These are phyloP conservation scores for Rhamnella rubrinervis DNA, from an alignment of 331 rosid genomes.

Conservation along the genomic window DNA sequence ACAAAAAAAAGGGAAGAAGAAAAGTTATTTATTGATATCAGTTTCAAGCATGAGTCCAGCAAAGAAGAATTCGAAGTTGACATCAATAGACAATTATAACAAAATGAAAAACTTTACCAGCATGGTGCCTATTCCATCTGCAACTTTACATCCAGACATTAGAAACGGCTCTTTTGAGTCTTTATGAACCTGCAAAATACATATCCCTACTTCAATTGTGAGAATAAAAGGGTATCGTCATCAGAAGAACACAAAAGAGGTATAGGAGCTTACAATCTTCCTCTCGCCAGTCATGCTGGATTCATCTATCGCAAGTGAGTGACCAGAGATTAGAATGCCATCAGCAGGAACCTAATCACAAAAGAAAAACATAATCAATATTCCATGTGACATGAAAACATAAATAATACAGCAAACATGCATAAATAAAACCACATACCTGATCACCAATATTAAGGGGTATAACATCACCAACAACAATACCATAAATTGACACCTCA, in stretches of 20 bases:
- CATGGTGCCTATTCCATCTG: slow-evolving; percentile 97
- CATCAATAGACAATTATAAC: not conserved
- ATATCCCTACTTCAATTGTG: slow-evolving; percentile 1
- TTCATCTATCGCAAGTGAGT: slow-evolving; percentile 92
- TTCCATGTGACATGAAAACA: slow-evolving; percentile 8
- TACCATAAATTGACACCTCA: slow-evolving; percentile 90
- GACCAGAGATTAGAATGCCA: slow-evolving; percentile 78
- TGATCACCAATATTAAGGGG: slow-evolving; percentile 95
- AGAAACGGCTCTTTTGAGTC: slow-evolving; percentile 77
- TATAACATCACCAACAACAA: slow-evolving; percentile 90
- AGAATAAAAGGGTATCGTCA: not conserved
- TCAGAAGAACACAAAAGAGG: slow-evolving; percentile 5
- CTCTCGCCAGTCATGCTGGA: slow-evolving; percentile 99
- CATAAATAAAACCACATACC: slow-evolving; percentile 37
- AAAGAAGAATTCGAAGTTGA: too few species aligned
- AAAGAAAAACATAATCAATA: slow-evolving; percentile 15
- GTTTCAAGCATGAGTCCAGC: too few species aligned
- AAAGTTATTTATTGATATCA: too few species aligned
- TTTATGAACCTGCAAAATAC: slow-evolving; percentile 59
- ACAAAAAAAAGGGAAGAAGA: too few species aligned
- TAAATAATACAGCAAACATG: slow-evolving; percentile 12
- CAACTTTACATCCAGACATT: slow-evolving; percentile 98
- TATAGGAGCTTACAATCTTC: slow-evolving; percentile 66
- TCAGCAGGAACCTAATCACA: slow-evolving; percentile 87
- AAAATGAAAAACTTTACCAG: slow-evolving; percentile 47